These are phyloP conservation scores for Talaromyces proteolyticus DNA, from an alignment of 495 filamentous ascomycete genomes.

Conservation along the genomic window DNA sequence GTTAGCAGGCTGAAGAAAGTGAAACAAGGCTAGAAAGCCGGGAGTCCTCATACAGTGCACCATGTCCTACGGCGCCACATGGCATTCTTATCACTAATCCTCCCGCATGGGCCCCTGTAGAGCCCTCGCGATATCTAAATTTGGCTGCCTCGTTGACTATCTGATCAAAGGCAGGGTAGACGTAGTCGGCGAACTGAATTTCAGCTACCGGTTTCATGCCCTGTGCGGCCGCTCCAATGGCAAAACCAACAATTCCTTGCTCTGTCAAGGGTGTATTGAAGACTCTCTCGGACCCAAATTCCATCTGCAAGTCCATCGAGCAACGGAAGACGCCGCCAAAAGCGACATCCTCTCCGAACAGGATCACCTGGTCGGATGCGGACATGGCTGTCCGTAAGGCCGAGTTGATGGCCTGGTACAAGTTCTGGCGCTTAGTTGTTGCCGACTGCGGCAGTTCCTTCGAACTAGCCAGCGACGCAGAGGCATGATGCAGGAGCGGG, in stretches of 20 bases:
- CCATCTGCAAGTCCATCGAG: constrained; percentile 80
- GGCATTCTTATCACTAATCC: constrained; percentile 93
- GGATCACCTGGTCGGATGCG: constrained; percentile 75
- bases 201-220: constrained; percentile 93
- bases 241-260: constrained; percentile 93
- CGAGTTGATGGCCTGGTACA: constrained; percentile 89
- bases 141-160: constrained; percentile 96
- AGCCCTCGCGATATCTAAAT: constrained; percentile 80
- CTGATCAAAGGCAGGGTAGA: constrained; percentile 96
- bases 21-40: neutral
- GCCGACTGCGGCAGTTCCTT: constrained; percentile 58
- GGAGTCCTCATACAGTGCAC: constrained; percentile 59
- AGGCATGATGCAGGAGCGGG: constrained; percentile 72
- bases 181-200: constrained; percentile 97
- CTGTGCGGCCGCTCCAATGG: constrained; percentile 81
- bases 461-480: constrained; percentile 60
- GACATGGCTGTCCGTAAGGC: constrained; percentile 78
- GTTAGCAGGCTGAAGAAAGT: constrained; percentile 8
- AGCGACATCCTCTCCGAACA: constrained; percentile 96
- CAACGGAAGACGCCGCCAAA: constrained; percentile 97
- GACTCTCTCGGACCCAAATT: constrained; percentile 82
- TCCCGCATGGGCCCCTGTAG: constrained; percentile 59
- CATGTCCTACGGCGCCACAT: constrained; percentile 91
- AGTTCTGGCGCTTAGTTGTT: constrained; percentile 76
- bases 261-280: constrained; percentile 96